Evolutionary conservation across 192 early-diverging fungal species (phyloP), one percentile per base, ranked within the genome.

Genomic region (Podochytrium sp.): DNA sequence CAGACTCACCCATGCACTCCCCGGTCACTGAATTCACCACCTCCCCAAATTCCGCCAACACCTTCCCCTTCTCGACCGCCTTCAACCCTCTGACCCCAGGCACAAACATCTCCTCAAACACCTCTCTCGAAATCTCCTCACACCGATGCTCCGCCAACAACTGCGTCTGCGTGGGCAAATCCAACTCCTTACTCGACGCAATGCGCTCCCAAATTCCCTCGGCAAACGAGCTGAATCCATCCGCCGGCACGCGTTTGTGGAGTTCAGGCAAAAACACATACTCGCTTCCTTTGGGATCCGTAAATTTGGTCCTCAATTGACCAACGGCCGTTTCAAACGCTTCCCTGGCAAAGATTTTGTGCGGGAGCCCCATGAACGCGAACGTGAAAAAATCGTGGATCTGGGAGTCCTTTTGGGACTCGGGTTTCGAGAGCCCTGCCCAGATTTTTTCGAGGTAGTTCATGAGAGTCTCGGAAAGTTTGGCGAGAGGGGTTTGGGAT

Each of bases 91-190:
- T 87, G 38, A 62, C 47, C 16, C 95, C 78, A 18, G 86, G 81
- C 49, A 80, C 83, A 76, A 98, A 98, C 6, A 76, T 77, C 2
- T 27, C 57, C 14, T 84, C 88, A 79, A 93, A 90, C 0, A 90
- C 92, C 0, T 83, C 80, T 78, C 88, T 80, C 33, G 92, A 89
- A 78, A 99, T 98, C 80, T 99, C 98, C 61, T 99, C 98, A 78
- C 98, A 99, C 53, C 98, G 91, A 80, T 94, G 98, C 84, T 98
- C 96, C 33, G 98, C 98, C 56, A 99, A 86, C 52, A 99, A 79
- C 79, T 98, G 93, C 83, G 98, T 97, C 77, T 99, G 98, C 3
- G 96, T 98, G 3, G 98, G 98, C 39, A 99, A 84, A 84, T 99
- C 98, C 65, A 99, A 83, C 69, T 99, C 98, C 66, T 92, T 91